Evolutionary conservation across 192 early-diverging fungal species (phyloP), one percentile per base, ranked within the genome.

Genomic region (Coemansia sp.): DNA sequence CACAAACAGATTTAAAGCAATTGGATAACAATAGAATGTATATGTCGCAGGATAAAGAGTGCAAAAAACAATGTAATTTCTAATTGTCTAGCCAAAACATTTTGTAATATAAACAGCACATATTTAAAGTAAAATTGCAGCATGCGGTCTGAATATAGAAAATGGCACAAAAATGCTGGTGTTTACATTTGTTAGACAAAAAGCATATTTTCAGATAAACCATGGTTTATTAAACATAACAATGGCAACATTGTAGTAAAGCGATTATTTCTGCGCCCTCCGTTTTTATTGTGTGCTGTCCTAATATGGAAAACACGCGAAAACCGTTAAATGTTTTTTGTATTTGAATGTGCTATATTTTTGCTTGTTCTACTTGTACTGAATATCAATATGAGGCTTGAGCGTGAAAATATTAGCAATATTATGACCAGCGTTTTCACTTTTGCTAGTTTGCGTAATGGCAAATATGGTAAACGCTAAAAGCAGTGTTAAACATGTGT

Each of bases 311-410:
- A 54, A 9, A 4, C 22, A 3, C 22, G 7, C 51, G 8, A 54
- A 54, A 32, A 4, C 32, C 32, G 32, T 32, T 32, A 32, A 54
- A 6, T 25, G 8, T 54, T 54, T 7, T 9, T 54, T 54, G 51
- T 11, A 22, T 54, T 54, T 25, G 22, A 25, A 54, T 25, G 51
- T 19, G 2, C 51, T 54, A 22, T 22, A 12, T 9, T 54, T 22
- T 20, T 22, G 32, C 0, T 54, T 54, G 20, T 22, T 54, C 0
- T 25, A 11, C 4, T 25, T 54, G 8, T 14, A 25, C n/a, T n/a
- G 19, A 25, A 54, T 54, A 25, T 7, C 11, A 54, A 54, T 53
- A 54, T 54, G 51, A 54, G 51, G 51, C 51, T 54, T 54, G 51
- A 25, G 3, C 13, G 6, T 54, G 2, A 10, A 25, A 54, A 25